These are phyloP conservation scores for Colletotrichum australisinense DNA, from an alignment of 2,329 filamentous ascomycete species.

Conservation along the genomic window DNA sequence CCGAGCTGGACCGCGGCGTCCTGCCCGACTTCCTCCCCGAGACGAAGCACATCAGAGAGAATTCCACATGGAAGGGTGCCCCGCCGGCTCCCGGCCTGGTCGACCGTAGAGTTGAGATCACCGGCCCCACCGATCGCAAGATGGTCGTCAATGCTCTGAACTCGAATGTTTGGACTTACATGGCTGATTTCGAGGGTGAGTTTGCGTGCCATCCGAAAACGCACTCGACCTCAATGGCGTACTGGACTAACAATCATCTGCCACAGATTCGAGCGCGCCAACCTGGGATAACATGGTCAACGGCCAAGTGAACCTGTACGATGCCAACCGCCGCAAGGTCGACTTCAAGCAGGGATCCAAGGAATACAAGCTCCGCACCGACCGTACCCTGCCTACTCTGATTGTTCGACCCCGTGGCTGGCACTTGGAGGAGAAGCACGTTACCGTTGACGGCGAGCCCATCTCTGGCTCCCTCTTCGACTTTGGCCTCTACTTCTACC, in stretches of 20 bases:
- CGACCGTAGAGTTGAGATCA: conserved; percentile 96
- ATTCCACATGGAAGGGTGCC: conserved; percentile 93
- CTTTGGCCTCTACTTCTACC: conserved; percentile 99
- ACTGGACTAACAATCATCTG: conserved; percentile 1
- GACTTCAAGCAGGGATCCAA: conserved; percentile 97
- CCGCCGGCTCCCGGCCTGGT: conserved; percentile 91
- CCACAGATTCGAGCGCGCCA: conserved; percentile 87
- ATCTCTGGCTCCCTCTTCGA: conserved; percentile 95
- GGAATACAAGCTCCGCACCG: conserved; percentile 96
- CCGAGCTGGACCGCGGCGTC: conserved; percentile 89
- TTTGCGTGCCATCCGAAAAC: neutral
- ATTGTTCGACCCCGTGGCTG: conserved; percentile 96
- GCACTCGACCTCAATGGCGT: neutral
- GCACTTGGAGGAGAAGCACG: conserved; percentile 98
- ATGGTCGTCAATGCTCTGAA: conserved; percentile 99
- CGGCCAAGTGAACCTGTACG: conserved; percentile 97
- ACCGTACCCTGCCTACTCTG: conserved; percentile 85
- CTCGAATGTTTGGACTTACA: conserved; percentile 97
- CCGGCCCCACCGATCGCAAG: conserved; percentile 95
- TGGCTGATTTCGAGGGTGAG: conserved; percentile 97
- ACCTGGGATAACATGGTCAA: conserved; percentile 99
- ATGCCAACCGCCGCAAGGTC: conserved; percentile 91
- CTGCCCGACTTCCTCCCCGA: conserved; percentile 95
- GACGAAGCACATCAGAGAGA: conserved; percentile 94
- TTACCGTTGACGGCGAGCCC: conserved; percentile 94